A percentile compares a stretch with the other conserved stretches of the same genome.
Conservation (phyloP, 2,329 filamentous ascomycete species). For the Didymella pinodella region DNA sequence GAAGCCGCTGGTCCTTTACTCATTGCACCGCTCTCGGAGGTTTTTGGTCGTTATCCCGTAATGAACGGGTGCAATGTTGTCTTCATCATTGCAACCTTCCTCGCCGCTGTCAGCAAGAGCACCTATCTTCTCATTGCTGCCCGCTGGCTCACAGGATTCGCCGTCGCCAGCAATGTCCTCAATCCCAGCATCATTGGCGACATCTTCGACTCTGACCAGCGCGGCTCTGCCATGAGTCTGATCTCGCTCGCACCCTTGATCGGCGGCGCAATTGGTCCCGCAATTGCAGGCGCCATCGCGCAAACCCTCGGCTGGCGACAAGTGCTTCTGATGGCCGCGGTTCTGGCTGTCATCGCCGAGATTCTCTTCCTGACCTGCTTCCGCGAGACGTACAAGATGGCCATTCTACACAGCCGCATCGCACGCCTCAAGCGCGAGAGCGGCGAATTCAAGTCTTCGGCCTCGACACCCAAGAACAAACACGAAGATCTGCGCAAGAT, state of each 20-base stretch:
- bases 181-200: conserved; percentile 71
- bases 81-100: conserved; percentile 55
- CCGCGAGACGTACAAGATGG: conserved; percentile 68
- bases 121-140: conserved; percentile 53
- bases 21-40: conserved; percentile 47
- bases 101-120: conserved; percentile 52
- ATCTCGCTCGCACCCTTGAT: conserved; percentile 66
- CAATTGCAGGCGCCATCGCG: conserved; percentile 63
- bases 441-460: conserved; percentile 19
- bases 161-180: conserved; percentile 62
- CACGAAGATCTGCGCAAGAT: conserved; percentile 39
- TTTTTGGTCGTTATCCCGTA: conserved; percentile 44
- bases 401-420: conserved; percentile 55
- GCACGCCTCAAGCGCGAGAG: conserved; percentile 32
- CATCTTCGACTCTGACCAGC: conserved; percentile 65
- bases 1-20: conserved; percentile 48
- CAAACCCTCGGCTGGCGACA: conserved; percentile 64
- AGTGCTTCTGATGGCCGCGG: conserved; percentile 61
- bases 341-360: conserved; percentile 60
- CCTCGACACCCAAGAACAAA: conserved; percentile 19
- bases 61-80: conserved; percentile 52
- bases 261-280: conserved; percentile 65
- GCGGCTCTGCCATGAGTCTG: conserved; percentile 66
- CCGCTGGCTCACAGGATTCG: conserved; percentile 55
- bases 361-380: conserved; percentile 61